A percentile compares a stretch with the other conserved stretches of the same genome.
Evolutionary conservation across 352 stramenopile species (phyloP).

Genomic region (Pythium brassicae): DNA sequence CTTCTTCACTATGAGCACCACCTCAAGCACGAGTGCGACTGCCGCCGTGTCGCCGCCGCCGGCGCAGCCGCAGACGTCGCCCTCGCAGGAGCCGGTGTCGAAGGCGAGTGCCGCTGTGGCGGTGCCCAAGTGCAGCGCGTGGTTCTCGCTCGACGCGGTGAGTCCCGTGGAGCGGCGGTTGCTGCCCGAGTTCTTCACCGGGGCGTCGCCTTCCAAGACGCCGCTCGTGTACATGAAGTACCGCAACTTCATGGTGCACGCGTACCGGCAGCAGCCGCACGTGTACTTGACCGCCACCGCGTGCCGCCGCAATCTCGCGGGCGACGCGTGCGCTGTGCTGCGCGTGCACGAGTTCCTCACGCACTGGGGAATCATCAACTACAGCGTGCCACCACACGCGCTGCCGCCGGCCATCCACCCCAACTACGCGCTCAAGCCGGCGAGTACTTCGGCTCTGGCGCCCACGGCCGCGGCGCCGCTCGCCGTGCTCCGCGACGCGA

Average conservation of each 20-base stretch:
- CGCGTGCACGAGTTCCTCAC: conserved; percentile 83
- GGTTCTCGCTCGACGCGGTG: conserved; percentile 76
- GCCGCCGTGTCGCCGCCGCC: background rate
- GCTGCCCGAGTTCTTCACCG: conserved; percentile 77
- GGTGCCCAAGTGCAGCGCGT: conserved; percentile 67
- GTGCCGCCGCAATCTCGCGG: conserved; percentile 74
- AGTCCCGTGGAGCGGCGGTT: conserved; percentile 80
- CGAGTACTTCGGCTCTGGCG: conserved; percentile 1
- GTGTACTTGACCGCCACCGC: conserved; percentile 82
- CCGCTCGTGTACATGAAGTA: conserved; percentile 79
- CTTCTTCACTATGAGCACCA: too few species aligned
- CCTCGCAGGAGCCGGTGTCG: conserved; percentile 15
- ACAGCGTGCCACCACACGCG: conserved; percentile 69
- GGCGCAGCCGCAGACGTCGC: conserved; percentile 5
- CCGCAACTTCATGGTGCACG: conserved; percentile 85
- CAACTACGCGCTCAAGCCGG: conserved; percentile 51
- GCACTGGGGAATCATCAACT: conserved; percentile 87
- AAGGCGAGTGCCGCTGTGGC: conserved; percentile 23
- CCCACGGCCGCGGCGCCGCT: conserved; percentile 10
- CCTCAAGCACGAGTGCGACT: too few species aligned
- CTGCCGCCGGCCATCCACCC: conserved; percentile 49
- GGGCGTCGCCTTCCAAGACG: conserved; percentile 37
- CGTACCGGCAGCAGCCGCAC: conserved; percentile 71
- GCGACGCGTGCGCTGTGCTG: conserved; percentile 79
- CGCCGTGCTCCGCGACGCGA: conserved; percentile 30